Evolutionary conservation across 1,284 basidiomycete species (phyloP), one percentile per base, ranked within the genome.

Genomic region (Leccinum angustisporum): DNA sequence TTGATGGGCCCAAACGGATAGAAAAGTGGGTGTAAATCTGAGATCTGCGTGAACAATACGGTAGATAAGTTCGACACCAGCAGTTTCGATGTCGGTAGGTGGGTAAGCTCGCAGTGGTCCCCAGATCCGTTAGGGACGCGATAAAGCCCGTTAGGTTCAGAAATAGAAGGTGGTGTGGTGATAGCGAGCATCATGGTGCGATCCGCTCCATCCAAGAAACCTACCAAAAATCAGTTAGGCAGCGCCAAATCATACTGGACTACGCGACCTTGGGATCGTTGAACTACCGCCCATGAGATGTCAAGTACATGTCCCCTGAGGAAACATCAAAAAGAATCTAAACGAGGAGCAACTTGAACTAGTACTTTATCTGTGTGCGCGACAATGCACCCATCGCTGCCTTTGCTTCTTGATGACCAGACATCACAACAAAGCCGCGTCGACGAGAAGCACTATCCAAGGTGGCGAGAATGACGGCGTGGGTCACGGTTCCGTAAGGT

Each of bases 261-360:
- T 51, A 18, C 62, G 63, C 25, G 57, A 87, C 89, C 89, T 80
- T 88, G 85, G 61, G 89, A 91, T 55, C 89, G 87, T 67, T 91
- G 90, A 46, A 91, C 90, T 33, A 92, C 90, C 18, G 89, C 90
- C 89, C 89, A 91, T 3, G 90, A 91, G 57, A 91, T 83, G 69
- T 91, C 90, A 52, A 91, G 83, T 25, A 80, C 78, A 68, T 89
- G 86, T 5, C 86, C 87, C 67, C 88, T 91, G 51, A 43, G 59
- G 30, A 30, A 10, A 21, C 38, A 21, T 63, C 61, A 57, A 68
- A 43, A 33, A 50, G 4, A 1, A 4, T 21, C 51, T 9, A 7
- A 38, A 50, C 30, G 56, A 6, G 2, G n/a, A 34, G 50, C 6
- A 54, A 56, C 43, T 21, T 59, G 56, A 58, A 56, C 27, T 27